Evolutionary conservation across 148 eudicot genomes (phyloP).

Genomic region (Linanthus parryae): DNA sequence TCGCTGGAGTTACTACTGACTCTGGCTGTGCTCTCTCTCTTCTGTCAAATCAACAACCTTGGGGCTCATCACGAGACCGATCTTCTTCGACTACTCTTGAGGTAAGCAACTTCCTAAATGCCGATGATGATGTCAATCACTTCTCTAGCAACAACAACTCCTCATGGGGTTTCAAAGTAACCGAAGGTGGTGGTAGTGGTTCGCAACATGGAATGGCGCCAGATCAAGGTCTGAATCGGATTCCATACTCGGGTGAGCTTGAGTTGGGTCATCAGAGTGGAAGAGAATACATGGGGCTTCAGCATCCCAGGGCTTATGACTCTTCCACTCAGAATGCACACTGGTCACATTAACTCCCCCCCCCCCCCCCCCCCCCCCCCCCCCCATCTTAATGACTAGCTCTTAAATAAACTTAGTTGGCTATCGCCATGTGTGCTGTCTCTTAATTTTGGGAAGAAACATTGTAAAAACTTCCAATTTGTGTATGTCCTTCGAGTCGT

Average conservation of each 20-base stretch:
- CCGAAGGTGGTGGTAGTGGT: constrained; percentile 20
- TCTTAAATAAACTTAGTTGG: no score
- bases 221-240: constrained; percentile 49
- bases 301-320: constrained; percentile 47
- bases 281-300: constrained; percentile 41
- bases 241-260: constrained; percentile 29
- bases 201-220: constrained; percentile 23
- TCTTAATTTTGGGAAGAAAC: no score
- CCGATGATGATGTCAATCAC: constrained; percentile 28
- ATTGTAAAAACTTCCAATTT: no score
- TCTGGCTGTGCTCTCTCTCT: constrained; percentile 99
- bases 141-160: constrained; percentile 19
- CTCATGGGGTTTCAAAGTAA: constrained; percentile 48
- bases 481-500: no score
- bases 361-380: neutral
- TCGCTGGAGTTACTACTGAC: constrained; percentile 41
- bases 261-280: constrained; percentile 44
- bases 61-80: constrained; percentile 53
- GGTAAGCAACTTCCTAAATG: constrained; percentile 27
- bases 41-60: constrained; percentile 94
- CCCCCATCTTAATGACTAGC: no score
- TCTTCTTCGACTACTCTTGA: constrained; percentile 24
- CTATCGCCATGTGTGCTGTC: no score
- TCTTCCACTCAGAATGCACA: constrained; percentile 45
- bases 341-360: constrained; percentile 50